These are phyloP conservation scores for Alisma plantagoaquatica DNA, from an alignment of 106 monocot genomes.

Conservation along the genomic window DNA sequence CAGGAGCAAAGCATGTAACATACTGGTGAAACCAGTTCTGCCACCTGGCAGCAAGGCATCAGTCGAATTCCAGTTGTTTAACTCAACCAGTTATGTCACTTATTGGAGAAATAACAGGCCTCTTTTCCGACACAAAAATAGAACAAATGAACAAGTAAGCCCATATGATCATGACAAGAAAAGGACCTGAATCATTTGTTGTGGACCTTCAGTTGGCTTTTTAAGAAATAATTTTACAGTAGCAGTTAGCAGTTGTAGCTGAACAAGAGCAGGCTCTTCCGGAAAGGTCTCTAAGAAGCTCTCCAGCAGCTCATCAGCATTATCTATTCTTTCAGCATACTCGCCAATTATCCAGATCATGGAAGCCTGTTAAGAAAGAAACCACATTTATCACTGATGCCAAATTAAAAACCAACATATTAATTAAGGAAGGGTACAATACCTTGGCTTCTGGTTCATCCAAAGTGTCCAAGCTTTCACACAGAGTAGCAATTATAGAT, in stretches of 20 bases:
- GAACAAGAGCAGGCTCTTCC: constrained; percentile 92
- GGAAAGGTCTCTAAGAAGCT: constrained; percentile 96
- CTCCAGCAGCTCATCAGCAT: constrained; percentile 98
- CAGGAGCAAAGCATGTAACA: too few species aligned
- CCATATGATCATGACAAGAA: too few species aligned
- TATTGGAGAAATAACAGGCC: too few species aligned
- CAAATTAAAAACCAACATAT: constrained; percentile 4
- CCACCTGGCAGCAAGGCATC: too few species aligned
- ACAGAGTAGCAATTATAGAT: constrained; percentile 95
- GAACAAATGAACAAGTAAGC: too few species aligned
- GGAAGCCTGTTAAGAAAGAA: constrained; percentile 91
- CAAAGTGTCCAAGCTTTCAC: constrained; percentile 97
- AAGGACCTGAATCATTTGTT: constrained; percentile 98
- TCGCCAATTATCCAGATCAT: constrained; percentile 99
- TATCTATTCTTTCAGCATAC: constrained; percentile 99
- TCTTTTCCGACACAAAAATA: too few species aligned
- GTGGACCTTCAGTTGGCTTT: constrained; percentile 98
- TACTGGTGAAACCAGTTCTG: too few species aligned
- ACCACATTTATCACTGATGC: too few species aligned
- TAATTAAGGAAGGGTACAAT: constrained; percentile 2
- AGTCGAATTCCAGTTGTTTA: too few species aligned
- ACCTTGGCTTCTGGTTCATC: constrained; percentile 99
- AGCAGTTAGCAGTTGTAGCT: constrained; percentile 90
- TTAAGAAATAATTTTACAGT: constrained; percentile 99
- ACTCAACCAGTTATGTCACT: too few species aligned